phyloP scores from a whole-genome alignment of 345 rosid genomes.

The Rhodamnia argentea region DNA sequence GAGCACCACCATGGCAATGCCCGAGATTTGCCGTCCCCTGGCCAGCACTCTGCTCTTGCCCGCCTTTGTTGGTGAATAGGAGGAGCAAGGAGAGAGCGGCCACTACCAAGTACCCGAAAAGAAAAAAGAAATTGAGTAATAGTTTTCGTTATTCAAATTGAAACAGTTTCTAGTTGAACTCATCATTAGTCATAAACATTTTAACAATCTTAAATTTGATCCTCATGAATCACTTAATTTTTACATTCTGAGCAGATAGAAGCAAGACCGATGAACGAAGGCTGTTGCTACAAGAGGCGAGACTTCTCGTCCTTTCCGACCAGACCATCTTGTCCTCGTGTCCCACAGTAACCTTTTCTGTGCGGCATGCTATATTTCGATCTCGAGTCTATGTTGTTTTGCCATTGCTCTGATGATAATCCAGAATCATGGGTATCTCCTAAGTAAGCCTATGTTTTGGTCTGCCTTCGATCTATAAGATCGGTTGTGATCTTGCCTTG shows the following conservation, averaged over 20 bases:
- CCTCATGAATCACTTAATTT: background rate
- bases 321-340: background rate
- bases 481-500: background rate
- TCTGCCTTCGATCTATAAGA: background rate
- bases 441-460: background rate
- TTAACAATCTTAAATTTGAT: background rate
- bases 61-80: background rate
- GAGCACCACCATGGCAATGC: slow-evolving; percentile 38
- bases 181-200: no score
- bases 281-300: slow-evolving; percentile 65
- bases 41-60: background rate
- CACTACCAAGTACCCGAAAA: slow-evolving; percentile 32
- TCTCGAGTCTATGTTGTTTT: background rate
- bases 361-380: background rate
- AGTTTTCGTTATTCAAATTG: background rate
- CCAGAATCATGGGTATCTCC: background rate
- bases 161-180: background rate
- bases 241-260: slow-evolving; percentile 37
- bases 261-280: slow-evolving; percentile 73
- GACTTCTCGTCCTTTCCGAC: background rate
- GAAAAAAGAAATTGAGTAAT: no score
- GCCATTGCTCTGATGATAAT: background rate
- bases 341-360: background rate
- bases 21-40: slow-evolving; percentile 10
- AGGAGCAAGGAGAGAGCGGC: slow-evolving; percentile 30